phyloP scores from a whole-genome alignment of 495 filamentous ascomycete genomes.

The Wilcoxina mikolae region DNA sequence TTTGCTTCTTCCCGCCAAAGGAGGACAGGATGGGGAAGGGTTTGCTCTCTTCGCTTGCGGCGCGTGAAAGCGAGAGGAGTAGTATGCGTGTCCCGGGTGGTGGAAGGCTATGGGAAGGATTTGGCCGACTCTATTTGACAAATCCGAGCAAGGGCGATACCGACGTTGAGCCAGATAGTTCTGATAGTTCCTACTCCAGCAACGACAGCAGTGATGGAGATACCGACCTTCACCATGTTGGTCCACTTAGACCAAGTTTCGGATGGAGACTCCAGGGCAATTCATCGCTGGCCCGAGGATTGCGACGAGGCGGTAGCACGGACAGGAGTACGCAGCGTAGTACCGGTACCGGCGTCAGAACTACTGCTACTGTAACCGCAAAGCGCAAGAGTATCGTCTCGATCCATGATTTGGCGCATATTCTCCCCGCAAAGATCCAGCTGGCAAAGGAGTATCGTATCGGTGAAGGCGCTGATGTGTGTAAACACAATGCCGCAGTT shows the following conservation, averaged over 20 bases:
- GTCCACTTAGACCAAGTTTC: slow-evolving; percentile 16
- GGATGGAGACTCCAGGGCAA: slow-evolving; percentile 23
- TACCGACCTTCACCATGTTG: slow-evolving; percentile 15
- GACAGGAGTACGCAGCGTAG: slow-evolving; percentile 28
- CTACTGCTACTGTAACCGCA: slow-evolving; percentile 13
- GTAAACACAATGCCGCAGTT: slow-evolving; percentile 64
- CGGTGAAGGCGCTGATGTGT: slow-evolving; percentile 64
- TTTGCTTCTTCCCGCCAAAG: slow-evolving; percentile 78
- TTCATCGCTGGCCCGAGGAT: slow-evolving; percentile 11
- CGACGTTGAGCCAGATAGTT: slow-evolving; percentile 38
- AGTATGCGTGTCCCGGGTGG: slow-evolving; percentile 44
- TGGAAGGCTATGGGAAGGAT: slow-evolving; percentile 56
- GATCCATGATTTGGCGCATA: slow-evolving; percentile 49
- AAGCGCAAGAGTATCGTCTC: slow-evolving; percentile 44
- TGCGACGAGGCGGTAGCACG: slow-evolving; percentile 21
- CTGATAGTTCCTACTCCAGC: slow-evolving; percentile 30
- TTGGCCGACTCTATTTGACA: slow-evolving; percentile 59
- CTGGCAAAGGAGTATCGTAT: slow-evolving; percentile 68
- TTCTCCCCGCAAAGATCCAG: slow-evolving; percentile 60
- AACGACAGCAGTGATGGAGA: slow-evolving; percentile 25
- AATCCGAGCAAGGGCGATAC: slow-evolving; percentile 35
- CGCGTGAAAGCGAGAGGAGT: slow-evolving; percentile 45
- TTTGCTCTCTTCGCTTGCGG: slow-evolving; percentile 46
- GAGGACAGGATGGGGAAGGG: slow-evolving; percentile 36
- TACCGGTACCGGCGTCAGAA: slow-evolving; percentile 24